Conservation (phyloP, 345 rosid genomes). For the Salix purpurea region DNA sequence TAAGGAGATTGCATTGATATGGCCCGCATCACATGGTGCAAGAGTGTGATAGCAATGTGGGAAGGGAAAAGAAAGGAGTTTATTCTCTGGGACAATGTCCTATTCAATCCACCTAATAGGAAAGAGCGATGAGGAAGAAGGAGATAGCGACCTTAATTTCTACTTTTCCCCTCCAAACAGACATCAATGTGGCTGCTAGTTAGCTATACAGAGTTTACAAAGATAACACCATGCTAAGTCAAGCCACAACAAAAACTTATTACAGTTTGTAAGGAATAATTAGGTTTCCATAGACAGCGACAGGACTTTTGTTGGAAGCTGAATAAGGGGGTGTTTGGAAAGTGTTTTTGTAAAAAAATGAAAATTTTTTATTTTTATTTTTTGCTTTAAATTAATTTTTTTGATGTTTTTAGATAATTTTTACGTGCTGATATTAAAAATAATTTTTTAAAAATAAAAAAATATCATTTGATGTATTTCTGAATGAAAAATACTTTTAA, state of each 20-base stretch:
- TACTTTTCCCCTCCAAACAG: slow-evolving; percentile 17
- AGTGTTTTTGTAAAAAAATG: too few relatives aligned
- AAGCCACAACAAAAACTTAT: neutral
- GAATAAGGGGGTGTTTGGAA: neutral
- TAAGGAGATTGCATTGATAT: neutral
- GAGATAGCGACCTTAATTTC: slow-evolving; percentile 35
- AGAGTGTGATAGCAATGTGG: slow-evolving; percentile 12
- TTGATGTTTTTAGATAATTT: too few relatives aligned
- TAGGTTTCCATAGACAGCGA: slow-evolving; percentile 29
- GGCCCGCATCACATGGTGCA: slow-evolving; percentile 35
- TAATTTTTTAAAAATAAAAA: too few relatives aligned
- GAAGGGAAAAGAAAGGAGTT: slow-evolving; percentile 31
- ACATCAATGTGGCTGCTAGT: neutral
- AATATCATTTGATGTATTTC: too few relatives aligned
- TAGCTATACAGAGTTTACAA: too few relatives aligned
- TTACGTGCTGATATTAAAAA: too few relatives aligned
- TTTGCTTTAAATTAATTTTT: too few relatives aligned
- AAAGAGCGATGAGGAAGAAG: slow-evolving; percentile 44
- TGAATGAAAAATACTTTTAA: too few relatives aligned
- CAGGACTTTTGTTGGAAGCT: slow-evolving; percentile 17
- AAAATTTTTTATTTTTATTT: too few relatives aligned
- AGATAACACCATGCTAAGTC: neutral
- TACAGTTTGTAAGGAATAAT: slow-evolving; percentile 1
- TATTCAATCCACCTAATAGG: slow-evolving; percentile 48
- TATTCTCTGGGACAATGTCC: slow-evolving; percentile 26